Evolutionary conservation across 2,329 filamentous ascomycete species (phyloP).

Genomic region (Colletotrichum cordylinicola): DNA sequence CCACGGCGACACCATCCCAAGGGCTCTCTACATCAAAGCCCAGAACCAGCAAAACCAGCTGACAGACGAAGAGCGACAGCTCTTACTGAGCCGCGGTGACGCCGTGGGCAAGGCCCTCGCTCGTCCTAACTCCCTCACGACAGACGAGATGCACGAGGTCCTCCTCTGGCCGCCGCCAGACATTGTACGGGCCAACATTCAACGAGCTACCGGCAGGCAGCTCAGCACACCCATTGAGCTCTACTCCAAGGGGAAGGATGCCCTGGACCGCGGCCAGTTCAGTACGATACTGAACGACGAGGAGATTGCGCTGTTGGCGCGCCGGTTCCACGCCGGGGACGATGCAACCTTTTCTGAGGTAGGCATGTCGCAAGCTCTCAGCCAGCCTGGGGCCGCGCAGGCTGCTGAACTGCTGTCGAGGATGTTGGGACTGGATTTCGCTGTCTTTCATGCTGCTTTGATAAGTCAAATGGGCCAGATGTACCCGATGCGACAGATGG

Average conservation of each 20-base stretch:
- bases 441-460: neutral
- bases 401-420: neutral
- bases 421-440: neutral
- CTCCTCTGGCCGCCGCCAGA: conserved; percentile 19
- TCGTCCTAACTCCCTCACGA: conserved; percentile 12
- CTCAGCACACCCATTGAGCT: neutral
- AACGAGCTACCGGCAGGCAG: neutral
- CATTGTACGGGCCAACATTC: conserved; percentile 3
- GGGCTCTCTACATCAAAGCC: conserved; percentile 22
- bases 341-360: neutral
- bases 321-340: neutral
- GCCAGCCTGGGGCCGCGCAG: neutral
- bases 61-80: conserved; percentile 19
- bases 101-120: conserved; percentile 21
- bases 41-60: conserved; percentile 16
- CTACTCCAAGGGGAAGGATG: neutral
- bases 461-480: neutral
- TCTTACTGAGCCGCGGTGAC: conserved; percentile 22
- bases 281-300: neutral
- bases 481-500: neutral
- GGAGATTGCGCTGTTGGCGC: neutral
- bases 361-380: neutral
- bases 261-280: neutral
- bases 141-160: conserved; percentile 6
- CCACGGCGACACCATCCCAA: neutral